A percentile compares a stretch with the other conserved stretches of the same genome.
These are phyloP conservation scores for Rhizoctonia solani DNA, from an alignment of 1,284 basidiomycete species.

Conservation along the genomic window DNA sequence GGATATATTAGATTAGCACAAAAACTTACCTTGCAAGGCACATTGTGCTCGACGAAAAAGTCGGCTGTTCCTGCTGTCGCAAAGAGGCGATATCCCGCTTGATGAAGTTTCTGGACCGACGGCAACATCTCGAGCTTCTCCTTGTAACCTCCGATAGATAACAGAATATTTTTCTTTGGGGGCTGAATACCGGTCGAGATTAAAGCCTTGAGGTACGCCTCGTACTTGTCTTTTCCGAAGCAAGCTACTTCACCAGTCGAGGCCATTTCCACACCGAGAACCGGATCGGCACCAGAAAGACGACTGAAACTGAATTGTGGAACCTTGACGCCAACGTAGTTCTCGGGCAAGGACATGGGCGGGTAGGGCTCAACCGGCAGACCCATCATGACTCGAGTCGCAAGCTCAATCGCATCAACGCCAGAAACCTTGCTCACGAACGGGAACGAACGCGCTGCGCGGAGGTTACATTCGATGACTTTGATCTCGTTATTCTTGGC, in stretches of 20 bases:
- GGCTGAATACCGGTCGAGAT: constrained; percentile 94
- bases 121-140: constrained; percentile 98
- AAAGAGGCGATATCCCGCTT: constrained; percentile 95
- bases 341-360: constrained; percentile 78
- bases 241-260: constrained; percentile 99
- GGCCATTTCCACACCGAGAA: constrained; percentile 99
- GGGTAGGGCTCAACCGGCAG: constrained; percentile 91
- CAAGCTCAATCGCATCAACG: constrained; percentile 96
- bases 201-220: constrained; percentile 96
- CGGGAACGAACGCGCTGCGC: constrained; percentile 97
- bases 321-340: constrained; percentile 98
- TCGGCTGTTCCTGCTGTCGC: constrained; percentile 97
- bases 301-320: constrained; percentile 98
- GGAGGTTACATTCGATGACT: constrained; percentile 99
- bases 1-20: not conserved
- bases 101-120: constrained; percentile 94
- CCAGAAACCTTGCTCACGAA: constrained; percentile 99
- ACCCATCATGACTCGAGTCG: constrained; percentile 97
- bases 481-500: constrained; percentile 99
- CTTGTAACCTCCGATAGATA: constrained; percentile 94
- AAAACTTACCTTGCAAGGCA: constrained; percentile 74
- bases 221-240: constrained; percentile 97
- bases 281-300: constrained; percentile 93
- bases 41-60: constrained; percentile 86
- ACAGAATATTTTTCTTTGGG: constrained; percentile 94